These are phyloP conservation scores for Alternaria infectoria DNA, from an alignment of 2,329 filamentous ascomycete species.

Conservation along the genomic window DNA sequence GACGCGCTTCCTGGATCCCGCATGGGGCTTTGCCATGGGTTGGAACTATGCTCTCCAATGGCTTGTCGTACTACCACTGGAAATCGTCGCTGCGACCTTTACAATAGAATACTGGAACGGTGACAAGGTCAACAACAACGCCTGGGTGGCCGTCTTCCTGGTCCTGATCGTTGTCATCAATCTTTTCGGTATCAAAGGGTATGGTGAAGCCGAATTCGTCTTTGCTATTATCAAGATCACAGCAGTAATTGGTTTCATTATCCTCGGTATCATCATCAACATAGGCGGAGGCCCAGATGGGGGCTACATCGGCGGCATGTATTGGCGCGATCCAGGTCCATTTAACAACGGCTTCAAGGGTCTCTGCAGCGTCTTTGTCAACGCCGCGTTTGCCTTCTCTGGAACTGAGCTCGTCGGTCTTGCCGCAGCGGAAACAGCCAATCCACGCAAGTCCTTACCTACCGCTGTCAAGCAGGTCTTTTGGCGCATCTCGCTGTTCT, in stretches of 20 bases:
- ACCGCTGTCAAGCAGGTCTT: conserved; percentile 94
- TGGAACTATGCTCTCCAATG: conserved; percentile 94
- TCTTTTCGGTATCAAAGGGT: conserved; percentile 70
- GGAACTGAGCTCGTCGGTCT: conserved; percentile 80
- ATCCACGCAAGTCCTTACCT: conserved; percentile 82
- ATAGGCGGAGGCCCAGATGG: conserved; percentile 70
- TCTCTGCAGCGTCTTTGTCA: conserved; percentile 79
- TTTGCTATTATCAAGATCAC: conserved; percentile 86
- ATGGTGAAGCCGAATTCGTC: conserved; percentile 87
- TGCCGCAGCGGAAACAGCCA: conserved; percentile 78
- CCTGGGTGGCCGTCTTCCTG: conserved; percentile 85
- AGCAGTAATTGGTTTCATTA: conserved; percentile 86
- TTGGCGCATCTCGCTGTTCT: conserved; percentile 79
- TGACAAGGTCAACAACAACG: conserved; percentile 54
- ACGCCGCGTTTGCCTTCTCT: conserved; percentile 75
- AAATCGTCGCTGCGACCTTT: conserved; percentile 85
- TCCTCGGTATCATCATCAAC: conserved; percentile 86
- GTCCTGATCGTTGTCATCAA: conserved; percentile 80
- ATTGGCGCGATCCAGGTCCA: conserved; percentile 81
- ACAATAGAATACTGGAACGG: conserved; percentile 81
- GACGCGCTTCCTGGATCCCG: conserved; percentile 88
- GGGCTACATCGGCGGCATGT: conserved; percentile 77
- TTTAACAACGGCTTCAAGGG: conserved; percentile 85
- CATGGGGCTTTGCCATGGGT: conserved; percentile 94
- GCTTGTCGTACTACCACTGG: conserved; percentile 81